A percentile compares a stretch with the other conserved stretches of the same genome.
phyloP scores from a whole-genome alignment of 2,329 filamentous ascomycete species.

The Biscogniauxia mediterranea region DNA sequence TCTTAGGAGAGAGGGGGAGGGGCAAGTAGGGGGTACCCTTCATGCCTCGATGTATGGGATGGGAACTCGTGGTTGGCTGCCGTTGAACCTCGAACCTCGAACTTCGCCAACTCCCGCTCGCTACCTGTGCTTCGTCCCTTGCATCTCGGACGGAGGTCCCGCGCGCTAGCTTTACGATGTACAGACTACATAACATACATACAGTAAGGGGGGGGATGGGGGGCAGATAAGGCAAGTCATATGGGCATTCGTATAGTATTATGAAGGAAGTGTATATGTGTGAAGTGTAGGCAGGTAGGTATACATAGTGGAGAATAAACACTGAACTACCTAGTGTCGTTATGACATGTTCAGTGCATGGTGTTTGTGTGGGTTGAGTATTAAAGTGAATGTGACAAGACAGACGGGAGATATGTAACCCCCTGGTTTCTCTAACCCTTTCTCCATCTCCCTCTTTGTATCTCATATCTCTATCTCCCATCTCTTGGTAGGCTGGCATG shows the following conservation, averaged over 20 bases:
- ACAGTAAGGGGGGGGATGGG: neutral
- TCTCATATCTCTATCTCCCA: too few relatives aligned
- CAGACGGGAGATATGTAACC: neutral
- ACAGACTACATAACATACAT: neutral
- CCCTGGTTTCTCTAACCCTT: too few relatives aligned
- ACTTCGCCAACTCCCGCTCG: neutral
- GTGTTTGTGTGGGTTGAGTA: neutral
- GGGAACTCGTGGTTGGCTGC: neutral
- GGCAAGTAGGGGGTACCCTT: too few relatives aligned
- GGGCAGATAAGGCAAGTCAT: neutral
- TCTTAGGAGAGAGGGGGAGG: neutral
- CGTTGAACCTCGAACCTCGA: neutral
- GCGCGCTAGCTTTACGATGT: neutral
- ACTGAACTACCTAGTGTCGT: too few relatives aligned
- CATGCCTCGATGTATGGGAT: too few relatives aligned
- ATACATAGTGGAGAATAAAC: too few relatives aligned
- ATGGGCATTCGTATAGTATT: neutral
- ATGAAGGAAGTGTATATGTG: too few relatives aligned
- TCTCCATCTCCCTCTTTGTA: neutral
- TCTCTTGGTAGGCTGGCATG: too few relatives aligned
- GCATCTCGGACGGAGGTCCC: neutral
- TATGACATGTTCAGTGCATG: neutral
- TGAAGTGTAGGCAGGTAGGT: too few relatives aligned
- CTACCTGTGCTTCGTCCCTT: neutral
- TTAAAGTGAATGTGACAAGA: neutral